Evolutionary conservation across 352 stramenopile species (phyloP).

Genomic region (Phytophthora rubi): DNA sequence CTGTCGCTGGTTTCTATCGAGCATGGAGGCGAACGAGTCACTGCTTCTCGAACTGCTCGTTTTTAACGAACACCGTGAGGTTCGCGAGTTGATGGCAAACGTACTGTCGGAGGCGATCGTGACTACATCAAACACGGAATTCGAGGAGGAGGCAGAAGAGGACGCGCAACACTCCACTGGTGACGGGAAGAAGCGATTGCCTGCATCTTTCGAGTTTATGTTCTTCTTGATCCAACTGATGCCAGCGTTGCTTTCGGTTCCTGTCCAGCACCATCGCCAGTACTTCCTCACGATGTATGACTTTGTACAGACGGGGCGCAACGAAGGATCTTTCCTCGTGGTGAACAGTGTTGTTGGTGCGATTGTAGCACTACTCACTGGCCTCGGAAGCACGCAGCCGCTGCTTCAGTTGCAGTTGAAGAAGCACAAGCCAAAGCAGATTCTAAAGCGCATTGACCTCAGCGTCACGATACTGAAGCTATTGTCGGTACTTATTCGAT

Average conservation of each 20-base stretch:
- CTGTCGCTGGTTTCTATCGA: slow-evolving; percentile 76
- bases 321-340: slow-evolving; percentile 83
- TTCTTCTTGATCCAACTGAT: slow-evolving; percentile 83
- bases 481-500: slow-evolving; percentile 75
- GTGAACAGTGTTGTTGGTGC: slow-evolving; percentile 85
- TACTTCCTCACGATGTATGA: slow-evolving; percentile 81
- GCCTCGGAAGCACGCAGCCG: slow-evolving; percentile 59
- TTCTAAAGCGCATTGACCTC: slow-evolving; percentile 84
- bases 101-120: slow-evolving; percentile 75
- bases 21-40: slow-evolving; percentile 63
- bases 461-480: slow-evolving; percentile 74
- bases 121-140: slow-evolving; percentile 60
- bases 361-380: slow-evolving; percentile 73
- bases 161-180: slow-evolving; percentile 9
- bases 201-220: slow-evolving; percentile 84
- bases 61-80: slow-evolving; percentile 66
- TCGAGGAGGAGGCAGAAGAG: slow-evolving; percentile 43
- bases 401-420: slow-evolving; percentile 73
- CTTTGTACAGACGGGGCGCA: slow-evolving; percentile 82
- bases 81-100: slow-evolving; percentile 74
- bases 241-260: slow-evolving; percentile 72
- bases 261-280: slow-evolving; percentile 69
- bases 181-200: slow-evolving; percentile 47
- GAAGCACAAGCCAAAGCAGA: slow-evolving; percentile 69
- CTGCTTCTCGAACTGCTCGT: slow-evolving; percentile 81